Conservation (phyloP, 2,329 filamentous ascomycete species). For the Thielaviopsis euricoi region DNA sequence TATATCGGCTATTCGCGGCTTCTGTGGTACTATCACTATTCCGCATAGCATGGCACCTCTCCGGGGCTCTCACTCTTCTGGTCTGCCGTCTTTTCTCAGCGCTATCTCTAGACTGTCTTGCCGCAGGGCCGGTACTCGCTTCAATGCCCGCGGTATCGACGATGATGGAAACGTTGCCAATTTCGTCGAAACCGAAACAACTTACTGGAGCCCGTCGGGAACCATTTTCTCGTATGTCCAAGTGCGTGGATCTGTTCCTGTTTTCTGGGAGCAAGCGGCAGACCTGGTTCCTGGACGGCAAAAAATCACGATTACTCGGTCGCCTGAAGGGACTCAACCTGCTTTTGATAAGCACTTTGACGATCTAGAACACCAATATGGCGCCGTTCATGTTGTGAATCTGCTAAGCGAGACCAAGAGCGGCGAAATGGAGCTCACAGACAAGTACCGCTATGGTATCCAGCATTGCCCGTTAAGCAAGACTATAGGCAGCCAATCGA, state of each 20-base stretch:
- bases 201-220: slow-evolving; percentile 67
- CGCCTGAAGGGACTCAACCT: slow-evolving; percentile 76
- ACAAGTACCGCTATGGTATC: slow-evolving; percentile 65
- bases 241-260: slow-evolving; percentile 77
- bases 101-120: slow-evolving; percentile 87
- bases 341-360: slow-evolving; percentile 94
- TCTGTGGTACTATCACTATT: slow-evolving; percentile 73
- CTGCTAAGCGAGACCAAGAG: slow-evolving; percentile 80
- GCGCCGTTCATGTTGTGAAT: slow-evolving; percentile 83
- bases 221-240: slow-evolving; percentile 87
- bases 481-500: slow-evolving; percentile 17
- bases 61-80: slow-evolving; percentile 31
- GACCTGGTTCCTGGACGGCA: slow-evolving; percentile 83
- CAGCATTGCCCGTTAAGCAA: slow-evolving; percentile 54
- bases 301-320: slow-evolving; percentile 82
- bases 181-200: slow-evolving; percentile 94
- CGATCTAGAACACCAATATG: slow-evolving; percentile 70
- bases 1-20: slow-evolving; percentile 86
- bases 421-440: slow-evolving; percentile 69
- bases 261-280: slow-evolving; percentile 93
- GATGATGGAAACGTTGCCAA: slow-evolving; percentile 96
- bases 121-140: slow-evolving; percentile 77
- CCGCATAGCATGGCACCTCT: slow-evolving; percentile 61
- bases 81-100: slow-evolving; percentile 69
- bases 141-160: slow-evolving; percentile 94